Conservation (phyloP, 108 stramenopile genomes). For the Fistulifera solaris region DNA sequence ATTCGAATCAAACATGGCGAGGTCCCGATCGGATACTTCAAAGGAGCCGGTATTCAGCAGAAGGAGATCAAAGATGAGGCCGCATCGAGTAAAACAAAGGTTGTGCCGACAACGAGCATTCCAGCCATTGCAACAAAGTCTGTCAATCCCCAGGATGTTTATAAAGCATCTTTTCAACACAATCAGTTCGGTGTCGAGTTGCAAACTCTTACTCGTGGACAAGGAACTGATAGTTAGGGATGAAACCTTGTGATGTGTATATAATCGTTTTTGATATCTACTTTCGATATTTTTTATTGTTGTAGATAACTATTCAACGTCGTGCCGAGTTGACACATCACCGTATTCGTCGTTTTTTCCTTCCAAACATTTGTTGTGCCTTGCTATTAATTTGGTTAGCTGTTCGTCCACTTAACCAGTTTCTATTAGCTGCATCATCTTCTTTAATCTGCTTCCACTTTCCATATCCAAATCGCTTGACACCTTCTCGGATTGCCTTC, state of each 20-base stretch:
- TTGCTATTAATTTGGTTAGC: no score
- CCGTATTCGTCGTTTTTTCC: no score
- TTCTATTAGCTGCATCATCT: no score
- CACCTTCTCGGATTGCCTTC: constrained; percentile 37
- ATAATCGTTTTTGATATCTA: no score
- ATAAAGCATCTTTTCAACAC: constrained; percentile 33
- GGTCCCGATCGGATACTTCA: constrained; percentile 5
- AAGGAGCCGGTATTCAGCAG: constrained; percentile 12
- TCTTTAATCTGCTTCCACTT: constrained; percentile 58
- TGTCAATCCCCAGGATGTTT: constrained; percentile 30
- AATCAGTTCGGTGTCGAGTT: constrained; percentile 33
- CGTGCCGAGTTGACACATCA: no score
- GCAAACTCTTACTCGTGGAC: constrained; percentile 8
- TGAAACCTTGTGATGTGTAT: no score
- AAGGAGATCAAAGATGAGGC: constrained; percentile 7
- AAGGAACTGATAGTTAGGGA: no score
- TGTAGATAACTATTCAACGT: no score
- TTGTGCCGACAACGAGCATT: not conserved
- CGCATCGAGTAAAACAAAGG: not conserved
- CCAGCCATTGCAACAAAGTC: constrained; percentile 38
- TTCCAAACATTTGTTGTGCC: no score
- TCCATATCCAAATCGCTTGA: constrained; percentile 39
- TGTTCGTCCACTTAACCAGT: no score
- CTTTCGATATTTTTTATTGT: no score
- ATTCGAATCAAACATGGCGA: not conserved